Percentiles rank a stretch among this genome's conserved stretches.
Conservation (phyloP, 1,284 basidiomycete species). For the Anthracocystis walkeri region DNA sequence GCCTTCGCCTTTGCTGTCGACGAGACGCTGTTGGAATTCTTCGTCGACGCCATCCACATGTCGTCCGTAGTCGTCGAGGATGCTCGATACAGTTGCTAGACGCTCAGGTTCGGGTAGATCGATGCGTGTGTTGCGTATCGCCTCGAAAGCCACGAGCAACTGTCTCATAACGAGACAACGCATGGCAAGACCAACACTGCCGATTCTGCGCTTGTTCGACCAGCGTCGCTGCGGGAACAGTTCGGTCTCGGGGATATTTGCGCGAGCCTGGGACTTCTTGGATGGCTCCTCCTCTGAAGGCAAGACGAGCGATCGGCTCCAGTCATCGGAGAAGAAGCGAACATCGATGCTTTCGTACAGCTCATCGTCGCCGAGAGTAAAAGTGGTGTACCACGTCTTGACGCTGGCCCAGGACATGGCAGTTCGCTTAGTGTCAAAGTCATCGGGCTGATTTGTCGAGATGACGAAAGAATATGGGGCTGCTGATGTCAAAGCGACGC, state of each 20-base stretch:
- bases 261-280: neutral
- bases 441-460: conserved; percentile 26
- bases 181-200: conserved; percentile 39
- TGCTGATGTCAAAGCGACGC: conserved; percentile 36
- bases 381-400: conserved; percentile 42
- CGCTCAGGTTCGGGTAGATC: conserved; percentile 24
- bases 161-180: conserved; percentile 32
- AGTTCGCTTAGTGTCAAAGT: conserved; percentile 39
- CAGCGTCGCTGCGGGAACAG: conserved; percentile 28
- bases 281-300: neutral
- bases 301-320: conserved; percentile 33
- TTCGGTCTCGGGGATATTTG: conserved; percentile 6
- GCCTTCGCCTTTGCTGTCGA: conserved; percentile 1
- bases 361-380: conserved; percentile 46
- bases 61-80: conserved; percentile 22
- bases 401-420: conserved; percentile 44
- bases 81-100: conserved; percentile 8
- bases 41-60: conserved; percentile 8
- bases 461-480: conserved; percentile 39
- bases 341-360: conserved; percentile 42
- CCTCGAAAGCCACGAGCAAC: conserved; percentile 26
- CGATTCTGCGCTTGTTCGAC: conserved; percentile 26
- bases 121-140: conserved; percentile 20
- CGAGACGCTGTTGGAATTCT: conserved; percentile 17
- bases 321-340: conserved; percentile 33